A percentile compares a stretch with the other conserved stretches of the same genome.
phyloP scores from a whole-genome alignment of 2,329 filamentous ascomycete species.

The Albifimbria verrucaria region DNA sequence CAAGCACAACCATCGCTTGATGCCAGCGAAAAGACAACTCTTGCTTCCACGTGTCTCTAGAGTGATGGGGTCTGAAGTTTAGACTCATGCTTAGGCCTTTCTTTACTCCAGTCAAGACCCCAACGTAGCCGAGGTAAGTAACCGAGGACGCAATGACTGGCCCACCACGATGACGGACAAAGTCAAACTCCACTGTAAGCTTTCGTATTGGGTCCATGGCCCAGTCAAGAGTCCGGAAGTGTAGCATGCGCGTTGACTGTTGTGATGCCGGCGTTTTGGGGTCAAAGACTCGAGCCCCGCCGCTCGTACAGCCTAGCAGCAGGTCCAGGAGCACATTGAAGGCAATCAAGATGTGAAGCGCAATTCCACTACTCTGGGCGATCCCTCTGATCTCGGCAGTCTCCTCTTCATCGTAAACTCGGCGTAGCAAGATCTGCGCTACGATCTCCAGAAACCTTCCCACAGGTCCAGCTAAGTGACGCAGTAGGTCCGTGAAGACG shows the following conservation, averaged over 20 bases:
- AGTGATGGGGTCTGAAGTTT: conserved; percentile 39
- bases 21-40: conserved; percentile 20
- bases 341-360: conserved; percentile 57
- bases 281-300: conserved; percentile 23
- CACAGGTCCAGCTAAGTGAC: conserved; percentile 11
- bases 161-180: conserved; percentile 29
- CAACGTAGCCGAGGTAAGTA: conserved; percentile 48
- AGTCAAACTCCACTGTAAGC: conserved; percentile 51
- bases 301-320: conserved; percentile 63
- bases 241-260: conserved; percentile 36
- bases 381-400: conserved; percentile 61
- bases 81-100: conserved; percentile 42
- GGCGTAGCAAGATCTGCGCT: conserved; percentile 44
- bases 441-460: conserved; percentile 26
- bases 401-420: conserved; percentile 52
- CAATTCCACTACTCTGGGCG: conserved; percentile 43
- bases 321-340: conserved; percentile 63
- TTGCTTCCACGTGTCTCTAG: conserved; percentile 10
- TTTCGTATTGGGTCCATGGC: conserved; percentile 47
- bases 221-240: conserved; percentile 57
- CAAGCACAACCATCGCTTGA: conserved; percentile 22
- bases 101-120: conserved; percentile 45
- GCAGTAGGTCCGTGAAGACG: conserved; percentile 50
- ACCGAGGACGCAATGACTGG: conserved; percentile 41
- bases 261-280: neutral